Conservation (phyloP, 306 rosid species). For the Cucurbita pepo region DNA sequence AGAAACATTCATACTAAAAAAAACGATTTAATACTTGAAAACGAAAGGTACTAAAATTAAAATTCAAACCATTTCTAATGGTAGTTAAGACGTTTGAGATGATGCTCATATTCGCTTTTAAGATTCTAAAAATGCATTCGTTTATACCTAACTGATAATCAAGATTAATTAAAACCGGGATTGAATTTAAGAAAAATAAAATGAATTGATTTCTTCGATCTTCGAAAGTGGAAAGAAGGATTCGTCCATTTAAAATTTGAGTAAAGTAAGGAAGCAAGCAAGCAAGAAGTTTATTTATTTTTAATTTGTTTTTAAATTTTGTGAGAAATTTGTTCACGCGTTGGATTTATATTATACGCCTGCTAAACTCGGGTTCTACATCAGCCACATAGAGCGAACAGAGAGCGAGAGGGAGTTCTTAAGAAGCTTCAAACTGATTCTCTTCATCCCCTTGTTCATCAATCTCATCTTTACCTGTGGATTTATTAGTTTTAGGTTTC, state of each 20-base stretch:
- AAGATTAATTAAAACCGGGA: no score
- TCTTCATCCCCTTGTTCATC: not conserved
- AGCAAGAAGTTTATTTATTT: not conserved
- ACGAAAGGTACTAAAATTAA: no score
- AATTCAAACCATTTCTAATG: no score
- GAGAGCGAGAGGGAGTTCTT: not conserved
- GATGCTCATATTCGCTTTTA: no score
- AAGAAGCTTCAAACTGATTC: not conserved
- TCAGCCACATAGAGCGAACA: not conserved
- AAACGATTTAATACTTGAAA: no score
- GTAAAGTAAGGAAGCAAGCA: not conserved
- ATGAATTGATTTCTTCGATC: not conserved
- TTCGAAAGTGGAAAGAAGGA: not conserved
- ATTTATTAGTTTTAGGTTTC: not conserved
- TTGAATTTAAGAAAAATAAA: not conserved
- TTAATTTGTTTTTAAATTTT: not conserved
- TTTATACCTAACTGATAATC: no score
- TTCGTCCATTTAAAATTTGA: not conserved
- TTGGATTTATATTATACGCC: not conserved
- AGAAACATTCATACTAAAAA: no score
- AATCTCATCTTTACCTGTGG: not conserved
- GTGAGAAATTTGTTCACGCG: not conserved
- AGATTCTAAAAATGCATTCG: no score
- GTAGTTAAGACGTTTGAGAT: no score
- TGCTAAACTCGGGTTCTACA: not conserved